Conservation (phyloP, 306 rosid genomes). For the Phaseolus lunatus region DNA sequence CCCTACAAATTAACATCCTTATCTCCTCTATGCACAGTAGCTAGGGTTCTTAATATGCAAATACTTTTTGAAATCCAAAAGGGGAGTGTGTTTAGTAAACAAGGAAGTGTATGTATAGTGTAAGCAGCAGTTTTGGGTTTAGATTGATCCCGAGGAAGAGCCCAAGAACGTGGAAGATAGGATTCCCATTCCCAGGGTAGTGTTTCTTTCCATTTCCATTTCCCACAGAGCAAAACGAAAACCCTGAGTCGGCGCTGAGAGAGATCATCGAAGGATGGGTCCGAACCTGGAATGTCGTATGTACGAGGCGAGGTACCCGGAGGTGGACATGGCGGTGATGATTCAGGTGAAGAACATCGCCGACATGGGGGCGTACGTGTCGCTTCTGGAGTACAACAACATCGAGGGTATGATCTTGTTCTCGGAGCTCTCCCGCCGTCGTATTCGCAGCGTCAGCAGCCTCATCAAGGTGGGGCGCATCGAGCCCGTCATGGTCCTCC, state of each 20-base stretch:
- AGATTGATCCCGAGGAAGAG: neutral
- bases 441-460: slow-evolving; percentile 92
- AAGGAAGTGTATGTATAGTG: no score
- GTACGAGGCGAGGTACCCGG: slow-evolving; percentile 94
- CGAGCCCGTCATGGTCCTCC: slow-evolving; percentile 96
- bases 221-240: neutral
- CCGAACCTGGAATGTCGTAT: slow-evolving; percentile 90
- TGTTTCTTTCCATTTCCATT: no score
- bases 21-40: no score
- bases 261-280: slow-evolving; percentile 11
- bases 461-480: slow-evolving; percentile 90
- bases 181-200: no score
- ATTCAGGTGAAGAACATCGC: slow-evolving; percentile 97
- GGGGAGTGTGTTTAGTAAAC: no score
- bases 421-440: slow-evolving; percentile 98
- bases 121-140: no score
- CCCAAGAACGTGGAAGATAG: neutral
- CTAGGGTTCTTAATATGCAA: no score
- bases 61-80: no score
- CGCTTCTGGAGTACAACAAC: slow-evolving; percentile 94
- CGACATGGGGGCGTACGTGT: slow-evolving; percentile 98
- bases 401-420: slow-evolving; percentile 96
- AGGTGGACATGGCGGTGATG: slow-evolving; percentile 99
- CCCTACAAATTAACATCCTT: no score
- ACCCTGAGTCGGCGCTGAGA: slow-evolving; percentile 7